A percentile compares a stretch with the other conserved stretches of the same genome.
Evolutionary conservation across 805 yeast genomes (phyloP).

Genomic region (Jamesozyma spencerorum): DNA sequence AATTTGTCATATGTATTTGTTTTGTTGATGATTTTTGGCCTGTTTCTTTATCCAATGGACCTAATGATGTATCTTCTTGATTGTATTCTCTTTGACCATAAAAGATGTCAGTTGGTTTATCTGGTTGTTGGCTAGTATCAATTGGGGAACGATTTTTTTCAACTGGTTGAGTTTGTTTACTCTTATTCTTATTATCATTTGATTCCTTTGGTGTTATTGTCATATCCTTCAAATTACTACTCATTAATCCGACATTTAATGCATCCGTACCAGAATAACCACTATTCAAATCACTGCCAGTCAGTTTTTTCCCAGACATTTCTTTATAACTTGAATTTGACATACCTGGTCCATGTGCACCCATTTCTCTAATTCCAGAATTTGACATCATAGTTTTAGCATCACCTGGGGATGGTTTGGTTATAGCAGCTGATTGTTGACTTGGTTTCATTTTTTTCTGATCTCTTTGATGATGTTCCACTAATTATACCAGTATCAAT

Average conservation of each 20-base stretch:
- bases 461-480: not conserved
- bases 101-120: too few relatives aligned
- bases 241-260: not conserved
- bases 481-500: not conserved
- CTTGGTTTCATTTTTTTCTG: not conserved
- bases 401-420: not conserved
- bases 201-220: too few relatives aligned
- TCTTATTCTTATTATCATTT: not conserved
- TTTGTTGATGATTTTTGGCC: too few relatives aligned
- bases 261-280: not conserved
- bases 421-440: too few relatives aligned
- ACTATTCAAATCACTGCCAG: not conserved
- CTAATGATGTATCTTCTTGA: too few relatives aligned
- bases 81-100: too few relatives aligned
- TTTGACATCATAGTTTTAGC: not conserved
- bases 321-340: slow-evolving; percentile 1
- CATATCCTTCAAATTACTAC: not conserved
- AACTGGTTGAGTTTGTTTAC: not conserved
- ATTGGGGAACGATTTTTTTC: too few relatives aligned
- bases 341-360: not conserved
- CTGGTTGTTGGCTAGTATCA: too few relatives aligned
- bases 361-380: slow-evolving; percentile 2
- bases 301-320: not conserved
- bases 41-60: too few relatives aligned
- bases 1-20: not conserved